Evolutionary conservation across 768 basidiomycete genomes (phyloP).

Genomic region (Daedaleopsis nitida): DNA sequence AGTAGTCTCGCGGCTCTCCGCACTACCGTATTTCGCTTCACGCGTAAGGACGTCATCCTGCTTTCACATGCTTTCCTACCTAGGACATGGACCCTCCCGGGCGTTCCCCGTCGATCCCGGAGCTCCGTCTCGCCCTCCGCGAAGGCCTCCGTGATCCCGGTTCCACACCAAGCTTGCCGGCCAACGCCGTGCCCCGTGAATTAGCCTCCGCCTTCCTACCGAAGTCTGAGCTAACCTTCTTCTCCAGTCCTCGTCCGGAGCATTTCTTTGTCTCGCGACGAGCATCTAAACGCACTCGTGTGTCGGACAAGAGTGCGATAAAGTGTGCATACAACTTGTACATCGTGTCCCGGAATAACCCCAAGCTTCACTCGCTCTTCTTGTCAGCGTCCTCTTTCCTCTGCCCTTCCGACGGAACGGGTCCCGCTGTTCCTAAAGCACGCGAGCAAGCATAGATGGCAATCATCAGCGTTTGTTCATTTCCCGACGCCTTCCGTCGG

Average conservation of each 20-base stretch:
- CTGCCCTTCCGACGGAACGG: slow-evolving; percentile 22
- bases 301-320: slow-evolving; percentile 5
- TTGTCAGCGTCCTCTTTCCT: slow-evolving; percentile 19
- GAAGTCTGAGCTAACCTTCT: not conserved
- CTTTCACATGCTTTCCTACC: slow-evolving; percentile 29
- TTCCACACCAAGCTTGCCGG: not conserved
- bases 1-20: slow-evolving; percentile 46
- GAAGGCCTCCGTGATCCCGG: not conserved
- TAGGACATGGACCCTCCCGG: slow-evolving; percentile 15
- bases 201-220: not conserved
- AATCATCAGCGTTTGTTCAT: slow-evolving; percentile 6
- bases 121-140: not conserved
- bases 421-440: slow-evolving; percentile 18
- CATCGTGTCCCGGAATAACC: slow-evolving; percentile 16
- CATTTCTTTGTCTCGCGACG: no score
- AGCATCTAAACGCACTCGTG: not conserved
- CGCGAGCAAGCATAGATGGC: slow-evolving; percentile 3
- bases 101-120: slow-evolving; percentile 17
- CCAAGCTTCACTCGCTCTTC: not conserved
- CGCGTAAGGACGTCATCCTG: slow-evolving; percentile 35
- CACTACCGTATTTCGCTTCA: slow-evolving; percentile 23
- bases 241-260: not conserved
- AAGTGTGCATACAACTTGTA: slow-evolving; percentile 17
- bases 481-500: slow-evolving; percentile 1
- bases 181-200: not conserved